Base-by-base conservation (phyloP, 352 stramenopile species). In the Phytophthora hybrid region DNA sequence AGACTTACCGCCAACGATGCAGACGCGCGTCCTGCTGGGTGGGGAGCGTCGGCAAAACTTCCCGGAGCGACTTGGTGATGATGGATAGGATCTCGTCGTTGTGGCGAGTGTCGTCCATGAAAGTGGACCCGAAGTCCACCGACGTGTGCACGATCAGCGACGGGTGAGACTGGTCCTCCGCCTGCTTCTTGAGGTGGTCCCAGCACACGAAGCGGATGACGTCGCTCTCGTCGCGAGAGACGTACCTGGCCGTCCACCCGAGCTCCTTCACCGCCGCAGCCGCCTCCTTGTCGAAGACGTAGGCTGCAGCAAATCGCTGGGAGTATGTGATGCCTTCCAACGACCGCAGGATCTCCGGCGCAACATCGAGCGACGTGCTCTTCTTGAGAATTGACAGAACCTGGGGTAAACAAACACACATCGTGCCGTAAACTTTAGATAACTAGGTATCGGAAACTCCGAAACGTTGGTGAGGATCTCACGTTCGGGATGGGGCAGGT, bases 131-230 rank as follows among this genome's bases (percentile, higher is more conserved):
- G 59, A 91, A 94, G 2, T 65, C 68, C 41, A 93, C 87, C 1
- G 85, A 86, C 13, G 87, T 93, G 72, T 93, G 87, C 37, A 93
- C 85, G 8, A 94, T 67, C 53, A 94, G 63, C 29, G 84, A 58
- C 8, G 70, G 58, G 1, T 37, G 57, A 3, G 59, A 63, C 37
- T 64, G 47, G 2, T 57, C 19, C 9, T 54, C 26, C 7, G 58
- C 5, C 1, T 79, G 46, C 41, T 92, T 92, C 71, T 94, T 94
- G 11, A 89, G 63, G 44, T 90, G 86, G 68, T 94, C 87, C 85
- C 87, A 94, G 69, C 85, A 94, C 41, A 94, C 56, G 63, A 89
- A 94, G n/a, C 84, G 87, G 31, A 94, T 79, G 56, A 91, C 69
- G 26, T 90, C 79, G 51, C 90, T 88, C 60, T 93, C 81, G 29